Base-by-base conservation (phyloP, 1,284 basidiomycete genomes). In the Trametes polyzona region DNA sequence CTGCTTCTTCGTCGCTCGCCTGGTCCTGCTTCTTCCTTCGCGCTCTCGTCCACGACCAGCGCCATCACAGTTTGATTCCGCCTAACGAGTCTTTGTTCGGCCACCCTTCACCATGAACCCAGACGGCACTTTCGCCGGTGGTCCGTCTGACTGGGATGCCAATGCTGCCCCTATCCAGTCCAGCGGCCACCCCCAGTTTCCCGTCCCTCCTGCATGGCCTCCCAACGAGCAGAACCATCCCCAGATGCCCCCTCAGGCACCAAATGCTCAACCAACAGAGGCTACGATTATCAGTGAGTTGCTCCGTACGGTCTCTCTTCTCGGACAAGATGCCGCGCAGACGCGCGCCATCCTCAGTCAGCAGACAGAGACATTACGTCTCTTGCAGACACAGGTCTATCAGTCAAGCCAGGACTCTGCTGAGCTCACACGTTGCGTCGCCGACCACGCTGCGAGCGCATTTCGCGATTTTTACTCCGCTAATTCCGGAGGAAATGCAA, bases 371-470 rank as follows among this genome's bases (percentile, higher is more conserved):
- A 21, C 23, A 3, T 26, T 47, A 21, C 32, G 23, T 8, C 6
- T 21, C 4, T 33, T 47, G 14, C 32, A 47, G 21, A 14, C 32
- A 6, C 46, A 47, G 21, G 8, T 36, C 19, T 30, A 14, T 14
- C 46, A 47, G 32, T n/a, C 46, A 10, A 36, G 10, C n/a, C 46
- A 36, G 4, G 46, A 47, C 32, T 47, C 46, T 4, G 33, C 14
- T 16, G 46, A 47, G 46, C 32, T 47, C 23, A 47, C 46, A 8
- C 46, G 46, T 16, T 33, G 46, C 21, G 46, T 47, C n/a, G 46
- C 46, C 8, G 46, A 47, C 14, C 32, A 47, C 19, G 21, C 46
- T 8, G 43, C 33, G n/a, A n/a, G n/a, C 32, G n/a, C 9, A 16
- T 44, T 12, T 14, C 9, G 27, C 27, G 19, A 16, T n/a, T 3